phyloP scores from a whole-genome alignment of 805 yeast genomes.

The Ogataea angusta region DNA sequence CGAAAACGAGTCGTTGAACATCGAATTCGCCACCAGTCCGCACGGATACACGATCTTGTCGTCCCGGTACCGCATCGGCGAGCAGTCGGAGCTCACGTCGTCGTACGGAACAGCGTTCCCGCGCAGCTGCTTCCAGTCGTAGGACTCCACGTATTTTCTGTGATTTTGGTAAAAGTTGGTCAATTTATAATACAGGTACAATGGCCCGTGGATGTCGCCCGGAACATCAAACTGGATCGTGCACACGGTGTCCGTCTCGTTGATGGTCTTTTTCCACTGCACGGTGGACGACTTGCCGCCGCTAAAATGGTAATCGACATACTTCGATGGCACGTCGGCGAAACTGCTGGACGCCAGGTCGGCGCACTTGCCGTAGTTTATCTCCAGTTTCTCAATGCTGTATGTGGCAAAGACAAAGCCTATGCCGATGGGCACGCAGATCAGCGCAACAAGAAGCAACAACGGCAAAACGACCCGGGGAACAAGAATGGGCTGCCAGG shows the following conservation, averaged over 20 bases:
- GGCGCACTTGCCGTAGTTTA: constrained; percentile 75
- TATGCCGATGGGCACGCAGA: constrained; percentile 90
- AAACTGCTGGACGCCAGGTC: constrained; percentile 37
- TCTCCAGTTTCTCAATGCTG: constrained; percentile 67
- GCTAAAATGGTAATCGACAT: constrained; percentile 61
- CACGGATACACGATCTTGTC: constrained; percentile 72
- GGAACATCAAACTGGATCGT: constrained; percentile 71
- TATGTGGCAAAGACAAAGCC: constrained; percentile 77
- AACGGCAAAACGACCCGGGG: constrained; percentile 90
- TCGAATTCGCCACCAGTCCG: constrained; percentile 90
- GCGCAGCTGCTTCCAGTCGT: constrained; percentile 73
- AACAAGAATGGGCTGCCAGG: constrained; percentile 83
- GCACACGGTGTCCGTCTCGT: constrained; percentile 49
- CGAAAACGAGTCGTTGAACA: constrained; percentile 83
- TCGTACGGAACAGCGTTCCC: constrained; percentile 64
- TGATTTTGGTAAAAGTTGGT: constrained; percentile 95
- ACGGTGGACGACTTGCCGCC: constrained; percentile 32
- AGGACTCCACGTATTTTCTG: constrained; percentile 85
- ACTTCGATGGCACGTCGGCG: constrained; percentile 54
- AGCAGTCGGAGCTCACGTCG: constrained; percentile 50
- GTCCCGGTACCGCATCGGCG: constrained; percentile 43
- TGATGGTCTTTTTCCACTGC: constrained; percentile 54
- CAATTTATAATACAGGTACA: constrained; percentile 77
- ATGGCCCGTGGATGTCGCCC: constrained; percentile 61
- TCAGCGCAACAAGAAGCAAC: constrained; percentile 64